Evolutionary conservation across 768 basidiomycete species (phyloP).

Genomic region (Pleurotus pulmonarius): DNA sequence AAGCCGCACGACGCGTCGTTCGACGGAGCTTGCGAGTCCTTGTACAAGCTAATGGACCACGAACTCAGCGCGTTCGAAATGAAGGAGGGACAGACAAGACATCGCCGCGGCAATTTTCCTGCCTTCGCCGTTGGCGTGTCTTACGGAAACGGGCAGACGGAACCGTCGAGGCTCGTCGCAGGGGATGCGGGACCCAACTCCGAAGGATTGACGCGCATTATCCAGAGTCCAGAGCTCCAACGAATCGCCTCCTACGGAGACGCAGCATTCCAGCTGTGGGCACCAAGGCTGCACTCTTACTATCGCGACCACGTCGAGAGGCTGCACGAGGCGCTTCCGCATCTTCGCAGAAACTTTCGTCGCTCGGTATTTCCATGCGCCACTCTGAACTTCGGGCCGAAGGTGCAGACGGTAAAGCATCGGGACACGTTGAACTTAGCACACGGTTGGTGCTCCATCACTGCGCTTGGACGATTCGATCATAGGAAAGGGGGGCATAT

Average conservation of each 20-base stretch:
- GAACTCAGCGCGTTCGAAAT: too few species aligned
- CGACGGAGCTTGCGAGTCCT: too few species aligned
- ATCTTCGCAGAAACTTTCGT: conserved; percentile 16
- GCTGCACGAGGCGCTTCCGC: conserved; percentile 9
- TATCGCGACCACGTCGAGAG: conserved; percentile 11
- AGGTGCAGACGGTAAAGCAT: conserved; percentile 20
- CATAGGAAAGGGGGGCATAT: conserved; percentile 7
- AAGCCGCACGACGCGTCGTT: too few species aligned
- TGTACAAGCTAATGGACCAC: too few species aligned
- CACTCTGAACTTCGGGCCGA: conserved; percentile 10
- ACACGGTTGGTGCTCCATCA: conserved; percentile 22
- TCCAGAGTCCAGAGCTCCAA: background rate
- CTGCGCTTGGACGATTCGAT: conserved; percentile 20
- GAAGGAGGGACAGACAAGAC: too few species aligned
- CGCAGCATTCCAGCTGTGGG: conserved; percentile 15
- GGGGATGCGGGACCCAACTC: too few species aligned
- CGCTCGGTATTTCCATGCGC: conserved; percentile 2
- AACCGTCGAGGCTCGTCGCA: too few species aligned
- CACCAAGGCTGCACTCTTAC: conserved; percentile 15
- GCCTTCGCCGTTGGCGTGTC: too few species aligned
- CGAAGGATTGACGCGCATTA: too few species aligned
- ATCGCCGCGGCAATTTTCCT: too few species aligned
- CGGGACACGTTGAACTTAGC: conserved; percentile 20
- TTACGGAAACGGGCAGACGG: too few species aligned
- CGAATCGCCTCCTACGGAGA: conserved; percentile 17